Conservation (phyloP, 139 green algal genomes). For the Coccomyxa sp. region DNA sequence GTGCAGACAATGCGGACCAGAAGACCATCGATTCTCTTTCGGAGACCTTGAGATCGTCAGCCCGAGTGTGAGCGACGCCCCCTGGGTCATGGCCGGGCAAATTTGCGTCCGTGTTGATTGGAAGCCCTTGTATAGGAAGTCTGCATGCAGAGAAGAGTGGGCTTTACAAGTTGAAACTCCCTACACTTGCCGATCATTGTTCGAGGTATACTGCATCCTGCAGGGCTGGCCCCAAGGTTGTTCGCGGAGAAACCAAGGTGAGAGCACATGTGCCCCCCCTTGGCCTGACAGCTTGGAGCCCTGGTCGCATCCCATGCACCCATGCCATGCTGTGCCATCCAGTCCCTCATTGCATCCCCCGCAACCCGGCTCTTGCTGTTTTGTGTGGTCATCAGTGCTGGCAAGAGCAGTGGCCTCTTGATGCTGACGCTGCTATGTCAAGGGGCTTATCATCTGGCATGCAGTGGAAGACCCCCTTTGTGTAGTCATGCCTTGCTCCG, state of each 20-base stretch:
- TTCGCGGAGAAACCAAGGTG: constrained; percentile 12
- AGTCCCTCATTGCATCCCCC: too few relatives aligned
- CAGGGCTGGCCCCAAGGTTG: constrained; percentile 27
- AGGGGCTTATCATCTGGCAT: too few relatives aligned
- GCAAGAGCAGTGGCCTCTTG: too few relatives aligned
- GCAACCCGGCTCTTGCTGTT: too few relatives aligned
- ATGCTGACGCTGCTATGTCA: too few relatives aligned
- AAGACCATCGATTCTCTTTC: constrained; percentile 20
- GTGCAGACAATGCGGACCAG: constrained; percentile 19
- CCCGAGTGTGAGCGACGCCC: constrained; percentile 14
- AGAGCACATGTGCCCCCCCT: not conserved
- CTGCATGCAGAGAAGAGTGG: too few relatives aligned
- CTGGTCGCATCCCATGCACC: not conserved
- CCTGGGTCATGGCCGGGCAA: too few relatives aligned
- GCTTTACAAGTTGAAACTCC: not conserved
- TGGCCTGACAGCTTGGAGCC: constrained; percentile 9
- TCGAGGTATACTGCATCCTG: not conserved
- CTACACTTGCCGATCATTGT: not conserved
- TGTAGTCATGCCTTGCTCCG: not conserved
- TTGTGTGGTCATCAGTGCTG: too few relatives aligned
- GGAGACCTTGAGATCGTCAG: constrained; percentile 26
- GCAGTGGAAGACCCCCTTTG: not conserved
- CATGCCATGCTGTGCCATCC: too few relatives aligned
- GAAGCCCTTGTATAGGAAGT: too few relatives aligned
- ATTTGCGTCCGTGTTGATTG: too few relatives aligned